Evolutionary conservation across 495 filamentous ascomycete species (phyloP), one percentile per base, ranked within the genome.

Genomic region (Pyrenula massariospora): DNA sequence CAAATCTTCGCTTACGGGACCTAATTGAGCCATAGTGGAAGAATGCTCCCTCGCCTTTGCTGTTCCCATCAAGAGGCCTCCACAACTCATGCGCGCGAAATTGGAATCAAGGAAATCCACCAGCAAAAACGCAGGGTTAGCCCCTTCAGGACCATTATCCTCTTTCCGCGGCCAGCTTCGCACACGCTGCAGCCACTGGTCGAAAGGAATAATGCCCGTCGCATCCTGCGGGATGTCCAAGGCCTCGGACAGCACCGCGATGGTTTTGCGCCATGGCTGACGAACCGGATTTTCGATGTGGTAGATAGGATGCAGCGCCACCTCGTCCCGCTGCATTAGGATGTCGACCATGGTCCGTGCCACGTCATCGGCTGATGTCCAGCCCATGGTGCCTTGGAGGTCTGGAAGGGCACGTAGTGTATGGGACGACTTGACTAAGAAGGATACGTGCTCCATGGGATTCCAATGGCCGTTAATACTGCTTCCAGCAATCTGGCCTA

Each of bases 251-350:
- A 80, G 52, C 3, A 73, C 25, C 0, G 52, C 47, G 5, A 55
- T 63, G 62, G 73, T 68, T 3, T 75, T 65, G 0, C 48, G 31
- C 75, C 75, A 79, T 0, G 69, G 65, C 64, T 77, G 72, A 8
- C 68, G 54, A 12, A 69, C 58, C 0, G 75, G 76, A 50, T 78
- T 79, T 3, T 79, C 76, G 56, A 79, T 68, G 59, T 79, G 75
- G 53, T 75, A 77, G 56, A 76, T 55, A 0, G 70, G 67, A n/a
- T n/a, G n/a, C n/a, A n/a, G n/a, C n/a, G 53, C 49, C 1, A 55
- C 25, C n/a, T 12, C 25, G n/a, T n/a, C n/a, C n/a, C n/a, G n/a
- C n/a, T n/a, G n/a, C n/a, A n/a, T n/a, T n/a, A n/a, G n/a, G n/a
- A n/a, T n/a, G n/a, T n/a, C n/a, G n/a, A n/a, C n/a, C n/a, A n/a